Percentiles rank a stretch among this genome's conserved stretches.
phyloP scores from a whole-genome alignment of 2,329 filamentous ascomycete genomes.

The Huntiella savannae region DNA sequence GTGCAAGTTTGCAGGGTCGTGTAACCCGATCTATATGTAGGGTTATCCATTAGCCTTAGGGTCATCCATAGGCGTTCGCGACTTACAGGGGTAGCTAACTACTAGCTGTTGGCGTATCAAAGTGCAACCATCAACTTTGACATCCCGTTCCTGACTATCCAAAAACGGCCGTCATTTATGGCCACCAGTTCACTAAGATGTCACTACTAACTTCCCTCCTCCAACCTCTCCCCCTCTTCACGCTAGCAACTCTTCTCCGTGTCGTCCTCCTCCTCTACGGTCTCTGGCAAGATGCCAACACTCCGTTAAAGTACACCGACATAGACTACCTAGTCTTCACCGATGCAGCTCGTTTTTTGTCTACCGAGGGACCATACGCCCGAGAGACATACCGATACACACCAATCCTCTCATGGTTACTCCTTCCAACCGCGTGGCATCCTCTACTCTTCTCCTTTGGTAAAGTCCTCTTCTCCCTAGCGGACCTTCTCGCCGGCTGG shows the following conservation, averaged over 20 bases:
- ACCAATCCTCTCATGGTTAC: constrained; percentile 76
- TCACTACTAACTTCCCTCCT: constrained; percentile 7
- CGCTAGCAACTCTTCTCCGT: constrained; percentile 45
- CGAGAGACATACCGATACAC: constrained; percentile 96
- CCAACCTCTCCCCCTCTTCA: constrained; percentile 25
- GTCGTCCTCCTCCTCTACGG: constrained; percentile 65
- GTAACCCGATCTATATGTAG: no score
- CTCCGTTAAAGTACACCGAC: constrained; percentile 91
- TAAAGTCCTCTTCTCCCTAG: constrained; percentile 67
- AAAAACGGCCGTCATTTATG: no score
- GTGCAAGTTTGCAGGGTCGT: no score
- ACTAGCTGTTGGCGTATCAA: no score
- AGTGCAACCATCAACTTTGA: not conserved
- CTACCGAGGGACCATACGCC: constrained; percentile 41
- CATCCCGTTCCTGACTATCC: no score
- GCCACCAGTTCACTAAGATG: constrained; percentile 1
- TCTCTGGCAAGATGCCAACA: constrained; percentile 78
- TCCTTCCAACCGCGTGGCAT: constrained; percentile 56
- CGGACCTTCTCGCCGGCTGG: constrained; percentile 62
- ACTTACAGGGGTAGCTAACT: no score
- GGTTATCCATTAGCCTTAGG: no score
- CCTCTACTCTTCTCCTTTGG: constrained; percentile 52
- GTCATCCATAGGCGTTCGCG: no score
- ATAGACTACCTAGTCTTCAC: constrained; percentile 99
- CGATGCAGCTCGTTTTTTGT: constrained; percentile 58